Evolutionary conservation across 345 rosid species (phyloP).

Genomic region (Gossypium australe): DNA sequence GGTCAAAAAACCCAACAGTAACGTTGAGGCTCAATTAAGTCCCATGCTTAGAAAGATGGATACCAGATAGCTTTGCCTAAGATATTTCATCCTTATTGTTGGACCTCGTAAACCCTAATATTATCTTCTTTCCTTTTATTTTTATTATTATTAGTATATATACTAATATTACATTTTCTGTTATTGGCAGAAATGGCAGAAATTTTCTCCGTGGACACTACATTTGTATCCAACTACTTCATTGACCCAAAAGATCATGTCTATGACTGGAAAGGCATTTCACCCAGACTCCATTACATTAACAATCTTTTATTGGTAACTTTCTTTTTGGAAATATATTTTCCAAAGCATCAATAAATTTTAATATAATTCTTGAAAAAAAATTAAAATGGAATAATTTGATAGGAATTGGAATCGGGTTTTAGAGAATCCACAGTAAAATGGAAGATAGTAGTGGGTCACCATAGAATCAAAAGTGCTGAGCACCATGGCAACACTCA

Average conservation of each 20-base stretch:
- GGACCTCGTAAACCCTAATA: slow-evolving; percentile 22
- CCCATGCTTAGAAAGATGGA: slow-evolving; percentile 32
- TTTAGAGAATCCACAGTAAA: background rate
- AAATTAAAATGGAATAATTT: background rate
- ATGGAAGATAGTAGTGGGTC: slow-evolving; percentile 26
- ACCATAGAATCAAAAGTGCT: slow-evolving; percentile 45
- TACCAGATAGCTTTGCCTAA: slow-evolving; percentile 43
- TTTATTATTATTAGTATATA: too few relatives aligned
- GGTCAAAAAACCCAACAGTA: background rate
- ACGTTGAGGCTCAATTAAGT: slow-evolving; percentile 52
- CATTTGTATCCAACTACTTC: slow-evolving; percentile 36
- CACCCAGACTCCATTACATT: slow-evolving; percentile 26
- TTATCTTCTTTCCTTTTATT: background rate
- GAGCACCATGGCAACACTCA: slow-evolving; percentile 41
- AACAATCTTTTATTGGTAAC: slow-evolving; percentile 23
- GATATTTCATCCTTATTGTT: slow-evolving; percentile 37
- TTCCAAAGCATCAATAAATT: background rate
- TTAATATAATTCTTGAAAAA: too few relatives aligned
- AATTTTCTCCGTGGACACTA: slow-evolving; percentile 43
- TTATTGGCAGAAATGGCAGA: slow-evolving; percentile 26
- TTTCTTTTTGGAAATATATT: background rate
- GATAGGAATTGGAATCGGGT: slow-evolving; percentile 13
- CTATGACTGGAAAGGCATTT: slow-evolving; percentile 37
- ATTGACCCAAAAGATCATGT: slow-evolving; percentile 16
- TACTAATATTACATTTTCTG: background rate